phyloP scores from a whole-genome alignment of 176 grass and related monocot genomes.

The Ampelocalamus luodianensis region DNA sequence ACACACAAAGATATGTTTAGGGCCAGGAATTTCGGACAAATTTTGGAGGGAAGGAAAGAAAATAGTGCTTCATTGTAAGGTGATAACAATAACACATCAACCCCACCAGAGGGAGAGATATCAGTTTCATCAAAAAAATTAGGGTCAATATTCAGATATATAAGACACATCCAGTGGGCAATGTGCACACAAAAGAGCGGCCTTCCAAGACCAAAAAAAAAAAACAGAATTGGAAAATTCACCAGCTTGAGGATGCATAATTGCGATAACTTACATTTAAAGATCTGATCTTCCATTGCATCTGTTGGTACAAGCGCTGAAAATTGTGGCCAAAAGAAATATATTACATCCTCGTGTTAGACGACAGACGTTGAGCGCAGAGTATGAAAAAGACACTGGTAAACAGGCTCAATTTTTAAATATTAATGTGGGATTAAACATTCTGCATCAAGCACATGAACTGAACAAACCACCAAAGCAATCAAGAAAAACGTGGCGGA shows the following conservation, averaged over 20 bases:
- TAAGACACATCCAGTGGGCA: not conserved
- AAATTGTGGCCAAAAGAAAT: slow-evolving; percentile 45
- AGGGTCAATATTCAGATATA: not conserved
- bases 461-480: not conserved
- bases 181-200: not conserved
- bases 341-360: slow-evolving; percentile 30
- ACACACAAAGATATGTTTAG: not conserved
- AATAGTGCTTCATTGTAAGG: not conserved
- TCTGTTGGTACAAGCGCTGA: slow-evolving; percentile 84
- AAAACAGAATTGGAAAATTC: slow-evolving; percentile 29
- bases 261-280: slow-evolving; percentile 70
- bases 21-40: not conserved
- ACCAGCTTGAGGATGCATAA: slow-evolving; percentile 33
- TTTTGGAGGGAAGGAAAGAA: not conserved
- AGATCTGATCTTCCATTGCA: slow-evolving; percentile 86
- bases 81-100: not conserved
- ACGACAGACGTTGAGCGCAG: not conserved
- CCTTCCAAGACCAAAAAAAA: not conserved
- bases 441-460: slow-evolving; percentile 12
- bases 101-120: not conserved
- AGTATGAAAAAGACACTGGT: slow-evolving; percentile 19
- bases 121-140: slow-evolving; percentile 9
- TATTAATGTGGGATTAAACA: not conserved
- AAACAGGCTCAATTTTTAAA: slow-evolving; percentile 3
- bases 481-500: not conserved